Evolutionary conservation across 352 stramenopile genomes (phyloP).

Genomic region (Pythium rhizo-oryzae): DNA sequence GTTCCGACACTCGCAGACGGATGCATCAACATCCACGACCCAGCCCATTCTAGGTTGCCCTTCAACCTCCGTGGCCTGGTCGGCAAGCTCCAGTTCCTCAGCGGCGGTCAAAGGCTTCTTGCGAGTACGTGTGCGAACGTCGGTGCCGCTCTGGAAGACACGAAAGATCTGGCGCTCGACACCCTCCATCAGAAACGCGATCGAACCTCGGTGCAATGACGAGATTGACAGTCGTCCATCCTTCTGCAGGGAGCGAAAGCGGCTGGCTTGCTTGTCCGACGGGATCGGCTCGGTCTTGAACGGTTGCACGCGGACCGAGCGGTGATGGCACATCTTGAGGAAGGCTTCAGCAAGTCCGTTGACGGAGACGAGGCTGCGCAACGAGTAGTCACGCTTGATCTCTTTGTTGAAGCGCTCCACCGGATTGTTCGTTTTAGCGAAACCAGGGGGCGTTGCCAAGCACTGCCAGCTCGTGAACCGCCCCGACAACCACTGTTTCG

Average conservation of each 20-base stretch:
- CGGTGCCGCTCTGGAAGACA: background rate
- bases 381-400: slow-evolving; percentile 8
- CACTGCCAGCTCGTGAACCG: slow-evolving; percentile 3
- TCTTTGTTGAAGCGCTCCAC: background rate
- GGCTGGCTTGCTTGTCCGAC: background rate
- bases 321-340: slow-evolving; percentile 1
- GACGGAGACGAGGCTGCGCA: background rate
- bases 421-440: background rate
- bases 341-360: background rate
- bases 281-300: background rate
- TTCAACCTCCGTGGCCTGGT: background rate
- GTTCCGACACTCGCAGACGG: slow-evolving; percentile 10
- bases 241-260: background rate
- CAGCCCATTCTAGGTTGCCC: background rate
- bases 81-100: background rate
- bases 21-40: slow-evolving; percentile 8
- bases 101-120: background rate
- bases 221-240: background rate
- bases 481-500: slow-evolving; percentile 3
- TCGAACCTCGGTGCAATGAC: background rate
- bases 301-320: background rate
- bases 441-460: background rate
- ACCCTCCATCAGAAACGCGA: background rate
- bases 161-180: background rate
- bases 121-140: background rate